Evolutionary conservation across 2,329 filamentous ascomycete genomes (phyloP), one percentile per base, ranked within the genome.

Genomic region (Zasmidium citrigriseum): DNA sequence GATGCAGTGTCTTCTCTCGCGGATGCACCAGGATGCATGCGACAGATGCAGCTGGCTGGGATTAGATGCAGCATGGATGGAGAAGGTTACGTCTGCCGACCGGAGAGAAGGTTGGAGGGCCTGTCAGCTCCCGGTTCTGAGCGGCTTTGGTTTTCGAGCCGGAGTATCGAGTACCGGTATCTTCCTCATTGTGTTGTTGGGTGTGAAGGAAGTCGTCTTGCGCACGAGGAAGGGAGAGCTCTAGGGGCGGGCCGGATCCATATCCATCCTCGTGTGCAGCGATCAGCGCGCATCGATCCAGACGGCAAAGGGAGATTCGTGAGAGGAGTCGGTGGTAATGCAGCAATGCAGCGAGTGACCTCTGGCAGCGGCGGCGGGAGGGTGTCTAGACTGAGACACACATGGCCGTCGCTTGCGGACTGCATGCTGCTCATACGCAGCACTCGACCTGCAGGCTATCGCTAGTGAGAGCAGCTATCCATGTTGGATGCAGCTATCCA

Each of bases 401-500:
- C 48, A 34, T 51, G 27, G 4, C 34, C 48, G 38, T 51, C 25
- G 48, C 48, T 38, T 51, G 48, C 25, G 16, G 25, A 20, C 48
- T 34, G 48, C 48, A 51, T 41, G 52, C 41, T 34, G 52, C 52
- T 54, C 41, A 46, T 47, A 29, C 52, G 52, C 48, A 34, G 34
- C 52, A 22, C 27, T 10, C 20, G 27, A 41, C 54, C 20, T 56
- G 54, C 52, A 54, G 22, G 52, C 52, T 46, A 34, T 54, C 52
- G 52, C 44, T 54, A 47, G 52, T 29, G 24, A n/a, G 23, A 27
- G 44, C 44, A 48, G 52, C 52, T 34, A 55, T 55, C 44, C 52
- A 55, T 29, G 52, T 25, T 55, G 44, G 34, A 34, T 27, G 16
- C 47, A 41, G 34, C 34, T 44, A 56, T 56, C 46, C 54, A 56